Conservation (phyloP, 495 filamentous ascomycete genomes). For the Chaetomium tenue region DNA sequence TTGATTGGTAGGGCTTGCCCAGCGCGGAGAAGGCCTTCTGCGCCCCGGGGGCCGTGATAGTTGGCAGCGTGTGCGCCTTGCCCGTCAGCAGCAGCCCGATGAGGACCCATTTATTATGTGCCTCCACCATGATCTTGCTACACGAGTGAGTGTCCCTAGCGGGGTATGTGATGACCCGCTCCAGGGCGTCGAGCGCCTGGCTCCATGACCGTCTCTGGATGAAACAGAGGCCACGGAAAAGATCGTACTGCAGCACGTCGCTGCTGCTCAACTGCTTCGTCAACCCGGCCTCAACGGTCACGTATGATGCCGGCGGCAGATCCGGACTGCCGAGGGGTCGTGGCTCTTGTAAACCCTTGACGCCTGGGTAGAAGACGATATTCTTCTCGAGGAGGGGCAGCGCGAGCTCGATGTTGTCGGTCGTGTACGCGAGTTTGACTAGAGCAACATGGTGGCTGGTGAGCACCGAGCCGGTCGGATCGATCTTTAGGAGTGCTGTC, state of each 20-base stretch:
- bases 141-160: slow-evolving; percentile 48
- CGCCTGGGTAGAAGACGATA: slow-evolving; percentile 63
- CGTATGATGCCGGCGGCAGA: slow-evolving; percentile 46
- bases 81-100: slow-evolving; percentile 70
- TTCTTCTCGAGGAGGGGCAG: slow-evolving; percentile 67
- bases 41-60: slow-evolving; percentile 42
- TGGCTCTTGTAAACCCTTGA: slow-evolving; percentile 32
- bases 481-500: slow-evolving; percentile 67
- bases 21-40: slow-evolving; percentile 58
- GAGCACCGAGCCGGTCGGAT: slow-evolving; percentile 67
- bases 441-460: slow-evolving; percentile 66
- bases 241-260: slow-evolving; percentile 72
- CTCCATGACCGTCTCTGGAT: slow-evolving; percentile 69
- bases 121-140: slow-evolving; percentile 80
- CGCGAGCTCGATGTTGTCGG: slow-evolving; percentile 52
- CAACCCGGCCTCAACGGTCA: slow-evolving; percentile 58
- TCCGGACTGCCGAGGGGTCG: slow-evolving; percentile 36
- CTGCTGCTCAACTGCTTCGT: slow-evolving; percentile 55
- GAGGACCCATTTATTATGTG: slow-evolving; percentile 93
- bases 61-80: slow-evolving; percentile 50
- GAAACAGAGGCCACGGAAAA: slow-evolving; percentile 75
- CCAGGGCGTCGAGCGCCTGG: slow-evolving; percentile 68
- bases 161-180: slow-evolving; percentile 65
- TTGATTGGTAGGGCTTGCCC: slow-evolving; percentile 65
- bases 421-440: slow-evolving; percentile 55